These are phyloP conservation scores for Aeschynomene evenia DNA, from an alignment of 306 rosid species.

Conservation along the genomic window DNA sequence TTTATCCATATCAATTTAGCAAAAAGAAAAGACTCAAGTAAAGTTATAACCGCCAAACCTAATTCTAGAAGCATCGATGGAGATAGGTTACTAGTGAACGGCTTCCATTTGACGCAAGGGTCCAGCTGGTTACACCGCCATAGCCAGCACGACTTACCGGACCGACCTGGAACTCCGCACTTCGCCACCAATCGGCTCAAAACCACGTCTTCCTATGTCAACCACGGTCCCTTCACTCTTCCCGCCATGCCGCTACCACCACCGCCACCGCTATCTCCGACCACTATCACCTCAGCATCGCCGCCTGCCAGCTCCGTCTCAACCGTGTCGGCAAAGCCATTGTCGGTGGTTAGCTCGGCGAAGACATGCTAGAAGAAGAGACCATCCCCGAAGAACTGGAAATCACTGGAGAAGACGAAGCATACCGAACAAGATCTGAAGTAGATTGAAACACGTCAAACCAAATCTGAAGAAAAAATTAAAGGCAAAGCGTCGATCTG, in stretches of 20 bases:
- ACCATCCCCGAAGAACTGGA: too few species aligned
- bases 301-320: not conserved
- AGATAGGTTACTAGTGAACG: conserved; percentile 54
- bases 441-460: too few species aligned
- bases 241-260: conserved; percentile 9
- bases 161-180: conserved; percentile 73
- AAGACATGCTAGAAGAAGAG: too few species aligned
- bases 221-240: conserved; percentile 78
- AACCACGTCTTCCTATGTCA: conserved; percentile 44
- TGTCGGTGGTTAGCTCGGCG: not conserved
- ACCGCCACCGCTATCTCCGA: not conserved
- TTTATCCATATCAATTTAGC: too few species aligned
- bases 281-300: too few species aligned
- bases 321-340: conserved; percentile 15
- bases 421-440: too few species aligned
- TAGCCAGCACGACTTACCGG: conserved; percentile 88
- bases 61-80: conserved; percentile 21
- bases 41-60: not conserved
- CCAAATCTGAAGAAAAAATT: too few species aligned
- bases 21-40: not conserved
- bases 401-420: too few species aligned
- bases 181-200: conserved; percentile 57
- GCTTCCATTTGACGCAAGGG: conserved; percentile 76
- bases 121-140: conserved; percentile 89
- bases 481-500: too few species aligned